A percentile compares a stretch with the other conserved stretches of the same genome.
Conservation (phyloP, 2,329 filamentous ascomycete species). For the Colletotrichum agaves region DNA sequence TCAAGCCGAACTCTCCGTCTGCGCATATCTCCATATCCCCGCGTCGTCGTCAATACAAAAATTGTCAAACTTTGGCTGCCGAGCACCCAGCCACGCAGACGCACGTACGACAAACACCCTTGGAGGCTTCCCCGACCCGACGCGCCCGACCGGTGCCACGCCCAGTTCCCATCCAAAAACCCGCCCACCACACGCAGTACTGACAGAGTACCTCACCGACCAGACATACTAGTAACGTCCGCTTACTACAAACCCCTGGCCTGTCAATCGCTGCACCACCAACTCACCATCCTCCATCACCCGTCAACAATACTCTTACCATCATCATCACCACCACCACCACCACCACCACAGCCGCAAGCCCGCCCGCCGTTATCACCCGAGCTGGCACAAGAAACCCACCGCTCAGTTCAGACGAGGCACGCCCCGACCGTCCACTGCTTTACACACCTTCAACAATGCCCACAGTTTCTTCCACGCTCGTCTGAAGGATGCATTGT, state of each 20-base stretch:
- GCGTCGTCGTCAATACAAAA: too few species aligned
- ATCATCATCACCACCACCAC: background rate
- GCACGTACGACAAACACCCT: slow-evolving; percentile 4
- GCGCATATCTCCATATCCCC: background rate
- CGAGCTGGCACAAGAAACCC: background rate
- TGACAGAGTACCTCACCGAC: background rate
- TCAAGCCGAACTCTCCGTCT: background rate
- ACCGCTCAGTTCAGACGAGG: background rate
- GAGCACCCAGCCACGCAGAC: slow-evolving; percentile 13
- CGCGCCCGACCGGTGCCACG: slow-evolving; percentile 25
- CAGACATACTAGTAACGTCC: too few species aligned
- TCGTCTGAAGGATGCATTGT: slow-evolving; percentile 36
- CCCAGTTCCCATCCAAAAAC: slow-evolving; percentile 6
- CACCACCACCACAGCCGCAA: background rate
- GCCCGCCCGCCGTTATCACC: background rate
- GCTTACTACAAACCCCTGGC: background rate
- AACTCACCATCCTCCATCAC: slow-evolving; percentile 10
- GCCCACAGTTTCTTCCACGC: slow-evolving; percentile 2
- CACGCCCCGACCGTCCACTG: background rate
- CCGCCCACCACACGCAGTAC: background rate
- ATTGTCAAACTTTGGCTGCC: slow-evolving; percentile 12
- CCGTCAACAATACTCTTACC: slow-evolving; percentile 4
- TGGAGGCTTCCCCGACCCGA: slow-evolving; percentile 27
- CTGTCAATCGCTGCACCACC: slow-evolving; percentile 9
- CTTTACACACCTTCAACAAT: slow-evolving; percentile 15